A percentile compares a stretch with the other conserved stretches of the same genome.
Evolutionary conservation across 2,329 filamentous ascomycete species (phyloP).

Genomic region (Helotiales sp.): DNA sequence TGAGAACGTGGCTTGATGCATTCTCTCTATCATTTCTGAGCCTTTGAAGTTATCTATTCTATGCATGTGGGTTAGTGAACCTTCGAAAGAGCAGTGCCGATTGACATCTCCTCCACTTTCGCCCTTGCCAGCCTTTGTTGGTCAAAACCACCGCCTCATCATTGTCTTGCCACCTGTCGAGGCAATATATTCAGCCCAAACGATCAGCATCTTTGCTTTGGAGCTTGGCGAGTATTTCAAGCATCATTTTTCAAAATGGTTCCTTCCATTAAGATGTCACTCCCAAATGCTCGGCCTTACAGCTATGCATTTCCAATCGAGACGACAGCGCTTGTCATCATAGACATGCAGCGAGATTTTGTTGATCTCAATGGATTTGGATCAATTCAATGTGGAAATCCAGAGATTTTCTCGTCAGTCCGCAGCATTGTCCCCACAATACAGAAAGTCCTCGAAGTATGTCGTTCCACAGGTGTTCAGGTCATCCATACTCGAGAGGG

Average conservation of each 20-base stretch:
- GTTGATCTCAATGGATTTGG: slow-evolving; percentile 51
- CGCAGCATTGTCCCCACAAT: slow-evolving; percentile 46
- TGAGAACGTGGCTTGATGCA: background rate
- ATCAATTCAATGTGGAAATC: slow-evolving; percentile 48
- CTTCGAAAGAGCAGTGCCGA: background rate
- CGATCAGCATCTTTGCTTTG: background rate
- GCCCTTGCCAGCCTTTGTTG: background rate
- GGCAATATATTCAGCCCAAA: background rate
- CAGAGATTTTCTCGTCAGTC: slow-evolving; percentile 42
- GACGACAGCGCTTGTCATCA: slow-evolving; percentile 51
- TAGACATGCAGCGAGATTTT: slow-evolving; percentile 57
- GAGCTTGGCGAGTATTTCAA: background rate
- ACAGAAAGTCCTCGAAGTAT: slow-evolving; percentile 43
- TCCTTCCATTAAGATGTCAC: slow-evolving; percentile 20
- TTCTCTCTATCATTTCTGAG: background rate
- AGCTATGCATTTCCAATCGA: slow-evolving; percentile 46
- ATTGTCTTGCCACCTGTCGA: background rate
- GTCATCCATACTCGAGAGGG: slow-evolving; percentile 54
- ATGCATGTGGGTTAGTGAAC: slow-evolving; percentile 1
- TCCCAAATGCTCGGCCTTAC: slow-evolving; percentile 43
- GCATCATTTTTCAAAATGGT: slow-evolving; percentile 15
- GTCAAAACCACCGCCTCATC: too few species aligned
- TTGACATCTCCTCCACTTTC: background rate
- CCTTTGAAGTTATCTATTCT: background rate
- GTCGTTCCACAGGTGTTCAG: slow-evolving; percentile 41